Conservation (phyloP, 495 filamentous ascomycete species). For the Symbiotaphrina buchneri region DNA sequence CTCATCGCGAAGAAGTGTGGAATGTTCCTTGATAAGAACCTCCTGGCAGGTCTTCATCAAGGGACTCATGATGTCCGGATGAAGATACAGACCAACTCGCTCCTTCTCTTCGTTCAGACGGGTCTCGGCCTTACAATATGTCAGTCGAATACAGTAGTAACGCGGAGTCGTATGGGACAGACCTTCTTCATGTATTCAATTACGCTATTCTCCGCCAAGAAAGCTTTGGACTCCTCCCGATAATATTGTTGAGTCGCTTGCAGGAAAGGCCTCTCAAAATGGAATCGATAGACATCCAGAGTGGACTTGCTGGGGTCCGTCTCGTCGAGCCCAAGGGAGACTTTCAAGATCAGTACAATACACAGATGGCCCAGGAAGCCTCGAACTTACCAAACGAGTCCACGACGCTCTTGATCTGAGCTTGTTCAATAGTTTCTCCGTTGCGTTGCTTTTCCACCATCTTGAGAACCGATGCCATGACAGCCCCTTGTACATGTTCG, state of each 20-base stretch:
- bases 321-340: conserved; percentile 86
- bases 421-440: conserved; percentile 93
- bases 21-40: conserved; percentile 77
- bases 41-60: conserved; percentile 76
- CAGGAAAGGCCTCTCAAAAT: conserved; percentile 87
- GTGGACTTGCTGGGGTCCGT: conserved; percentile 83
- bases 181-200: conserved; percentile 99
- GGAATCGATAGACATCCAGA: conserved; percentile 75
- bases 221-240: conserved; percentile 75
- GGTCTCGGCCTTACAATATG: conserved; percentile 34
- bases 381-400: conserved; percentile 41
- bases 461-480: conserved; percentile 88
- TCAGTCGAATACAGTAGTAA: neutral
- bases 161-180: neutral
- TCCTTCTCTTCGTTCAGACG: conserved; percentile 88
- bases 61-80: conserved; percentile 61
- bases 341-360: conserved; percentile 11
- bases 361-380: neutral
- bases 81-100: conserved; percentile 78
- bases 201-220: conserved; percentile 89
- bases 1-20: conserved; percentile 65
- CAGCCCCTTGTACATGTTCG: conserved; percentile 52
- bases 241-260: conserved; percentile 70
- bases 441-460: conserved; percentile 95
- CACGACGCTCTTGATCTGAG: conserved; percentile 91